Percentiles rank a stretch among this genome's conserved stretches.
phyloP scores from a whole-genome alignment of 2,329 filamentous ascomycete species.

The Hymenoscyphus scutula region DNA sequence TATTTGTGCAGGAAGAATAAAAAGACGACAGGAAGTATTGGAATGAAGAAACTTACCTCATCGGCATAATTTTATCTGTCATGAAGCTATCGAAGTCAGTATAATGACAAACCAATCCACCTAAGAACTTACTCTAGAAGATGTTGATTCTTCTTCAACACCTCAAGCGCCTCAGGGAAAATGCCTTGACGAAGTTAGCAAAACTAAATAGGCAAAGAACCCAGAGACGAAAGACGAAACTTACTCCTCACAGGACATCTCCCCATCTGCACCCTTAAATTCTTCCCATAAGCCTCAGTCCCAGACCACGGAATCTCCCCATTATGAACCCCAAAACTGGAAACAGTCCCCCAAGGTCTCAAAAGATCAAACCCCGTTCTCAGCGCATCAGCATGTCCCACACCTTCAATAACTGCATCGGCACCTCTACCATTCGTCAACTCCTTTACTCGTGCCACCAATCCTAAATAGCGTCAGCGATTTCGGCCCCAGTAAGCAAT shows the following conservation, averaged over 20 bases:
- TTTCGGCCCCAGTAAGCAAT: not conserved
- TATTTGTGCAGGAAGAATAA: not conserved
- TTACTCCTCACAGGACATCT: slow-evolving; percentile 70
- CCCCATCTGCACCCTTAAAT: slow-evolving; percentile 69
- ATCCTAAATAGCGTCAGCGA: slow-evolving; percentile 8
- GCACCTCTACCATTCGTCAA: slow-evolving; percentile 78
- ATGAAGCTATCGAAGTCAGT: slow-evolving; percentile 59
- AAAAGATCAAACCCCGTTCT: slow-evolving; percentile 69
- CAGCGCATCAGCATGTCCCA: slow-evolving; percentile 67
- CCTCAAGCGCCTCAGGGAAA: slow-evolving; percentile 61
- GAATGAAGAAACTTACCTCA: slow-evolving; percentile 37
- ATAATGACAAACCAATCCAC: not conserved
- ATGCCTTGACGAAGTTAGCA: slow-evolving; percentile 61
- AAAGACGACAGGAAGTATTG: not conserved
- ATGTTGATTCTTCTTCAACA: slow-evolving; percentile 66
- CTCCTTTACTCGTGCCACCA: slow-evolving; percentile 68
- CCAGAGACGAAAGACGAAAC: slow-evolving; percentile 57
- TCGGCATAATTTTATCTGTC: slow-evolving; percentile 72
- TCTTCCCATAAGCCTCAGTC: slow-evolving; percentile 66
- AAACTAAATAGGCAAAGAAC: slow-evolving; percentile 67
- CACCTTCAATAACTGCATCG: slow-evolving; percentile 79
- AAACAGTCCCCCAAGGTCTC: slow-evolving; percentile 70
- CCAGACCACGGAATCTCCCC: slow-evolving; percentile 65
- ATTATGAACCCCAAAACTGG: slow-evolving; percentile 75
- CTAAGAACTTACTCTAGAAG: slow-evolving; percentile 56